Base-by-base conservation (phyloP, 352 stramenopile genomes). In the Phytopythium aichiense region DNA sequence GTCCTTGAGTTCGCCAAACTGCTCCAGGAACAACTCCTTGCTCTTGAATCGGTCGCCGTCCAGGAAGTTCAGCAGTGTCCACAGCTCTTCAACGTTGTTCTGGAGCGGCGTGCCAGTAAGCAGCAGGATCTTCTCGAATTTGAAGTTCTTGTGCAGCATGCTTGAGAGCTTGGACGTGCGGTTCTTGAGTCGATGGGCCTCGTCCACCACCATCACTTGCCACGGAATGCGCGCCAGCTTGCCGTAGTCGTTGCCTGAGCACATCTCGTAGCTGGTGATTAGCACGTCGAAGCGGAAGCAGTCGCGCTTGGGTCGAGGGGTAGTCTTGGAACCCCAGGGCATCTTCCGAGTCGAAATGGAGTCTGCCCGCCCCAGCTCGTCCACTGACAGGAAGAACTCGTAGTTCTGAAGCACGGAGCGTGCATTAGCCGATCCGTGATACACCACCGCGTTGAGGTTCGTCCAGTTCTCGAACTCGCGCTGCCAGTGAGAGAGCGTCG, bases 261-360 rank as follows among this genome's bases (percentile, higher is more conserved):
- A 90, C 73, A 99, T 99, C 70, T 99, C 98, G 73, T 99, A 99
- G 2, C 97, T 99, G 22, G 98, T 99, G 38, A 99, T 97, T 15
- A 99, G 75, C 25, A 99, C 96, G 69, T 99, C 97, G 74, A 99
- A 99, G 20, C 96, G 86, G 63, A 94, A 90, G 60, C 87, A 88
- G 23, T 81, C 76, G 22, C 73, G 68, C 58, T 83, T 85, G 12
- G 73, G 58, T 33, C 70, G 70, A 0, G 74, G 63, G 2, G 38
- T 25, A 18, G 37, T 2, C 50, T 61, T 42, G 30, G 22, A 9
- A 7, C 35, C 20, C 30, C 43, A 45, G 16, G 23, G 7, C 20
- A 11, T 3, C 28, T 62, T 69, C 33, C 68, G 73, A 4, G 56
- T 64, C 7, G 16, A 56, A 13, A 81, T 68, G 31, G 73, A 58